A percentile compares a stretch with the other conserved stretches of the same genome.
Evolutionary conservation across 2,329 filamentous ascomycete species (phyloP).

Genomic region (Beauveria brongniartii): DNA sequence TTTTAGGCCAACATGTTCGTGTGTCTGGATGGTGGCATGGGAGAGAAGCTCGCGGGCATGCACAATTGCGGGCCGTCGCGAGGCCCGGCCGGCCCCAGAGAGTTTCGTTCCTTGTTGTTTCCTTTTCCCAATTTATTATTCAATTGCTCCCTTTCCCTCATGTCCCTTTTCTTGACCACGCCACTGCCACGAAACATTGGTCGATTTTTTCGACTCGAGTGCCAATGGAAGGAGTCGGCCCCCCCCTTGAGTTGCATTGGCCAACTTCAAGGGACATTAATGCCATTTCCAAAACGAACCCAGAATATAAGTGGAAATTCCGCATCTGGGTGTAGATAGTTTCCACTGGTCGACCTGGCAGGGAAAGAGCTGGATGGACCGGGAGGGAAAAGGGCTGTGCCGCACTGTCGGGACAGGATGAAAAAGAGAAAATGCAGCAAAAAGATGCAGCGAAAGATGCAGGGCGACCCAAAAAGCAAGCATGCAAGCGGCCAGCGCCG

Average conservation of each 20-base stretch:
- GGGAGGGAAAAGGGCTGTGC: not conserved
- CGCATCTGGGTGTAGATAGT: no score
- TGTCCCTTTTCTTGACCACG: not conserved
- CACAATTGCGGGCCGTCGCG: not conserved
- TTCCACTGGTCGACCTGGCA: not conserved
- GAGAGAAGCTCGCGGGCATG: not conserved
- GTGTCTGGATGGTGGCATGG: not conserved
- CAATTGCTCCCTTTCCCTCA: not conserved
- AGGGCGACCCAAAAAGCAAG: constrained; percentile 6
- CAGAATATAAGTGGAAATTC: not conserved
- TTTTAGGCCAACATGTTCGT: not conserved
- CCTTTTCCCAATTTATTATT: no score
- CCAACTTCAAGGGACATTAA: not conserved
- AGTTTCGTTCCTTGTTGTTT: not conserved
- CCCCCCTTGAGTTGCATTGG: not conserved
- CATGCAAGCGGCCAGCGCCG: not conserved
- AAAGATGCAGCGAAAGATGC: not conserved
- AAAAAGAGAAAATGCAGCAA: not conserved
- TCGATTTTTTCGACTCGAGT: not conserved
- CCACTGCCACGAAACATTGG: not conserved
- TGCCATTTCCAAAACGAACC: not conserved
- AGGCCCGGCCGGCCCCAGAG: not conserved
- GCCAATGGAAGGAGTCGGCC: not conserved
- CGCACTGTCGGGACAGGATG: not conserved
- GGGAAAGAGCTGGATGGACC: not conserved